Percentiles rank a stretch among this genome's conserved stretches.
phyloP scores from a whole-genome alignment of 2,329 filamentous ascomycete species.

The Epichloe hybrida region DNA sequence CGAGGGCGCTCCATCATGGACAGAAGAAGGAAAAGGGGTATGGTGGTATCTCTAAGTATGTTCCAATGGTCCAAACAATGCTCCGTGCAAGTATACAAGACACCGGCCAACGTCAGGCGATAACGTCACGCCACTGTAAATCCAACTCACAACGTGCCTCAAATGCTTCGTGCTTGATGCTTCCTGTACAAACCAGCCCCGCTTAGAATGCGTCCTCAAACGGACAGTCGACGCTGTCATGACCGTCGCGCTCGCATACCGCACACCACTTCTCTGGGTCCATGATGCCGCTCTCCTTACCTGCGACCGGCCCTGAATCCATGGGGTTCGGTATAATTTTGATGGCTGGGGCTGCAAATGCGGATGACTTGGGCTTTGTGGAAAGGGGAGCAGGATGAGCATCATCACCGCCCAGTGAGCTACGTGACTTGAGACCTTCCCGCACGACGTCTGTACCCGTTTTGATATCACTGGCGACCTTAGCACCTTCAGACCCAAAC shows the following conservation, averaged over 20 bases:
- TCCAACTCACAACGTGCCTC: background rate
- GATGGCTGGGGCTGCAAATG: slow-evolving; percentile 24
- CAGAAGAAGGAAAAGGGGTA: slow-evolving; percentile 11
- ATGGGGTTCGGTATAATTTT: slow-evolving; percentile 46
- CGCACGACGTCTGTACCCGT: slow-evolving; percentile 22
- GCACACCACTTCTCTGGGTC: slow-evolving; percentile 93
- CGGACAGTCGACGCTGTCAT: slow-evolving; percentile 90
- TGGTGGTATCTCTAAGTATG: slow-evolving; percentile 23
- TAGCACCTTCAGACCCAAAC: slow-evolving; percentile 42
- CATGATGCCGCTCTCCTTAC: slow-evolving; percentile 63
- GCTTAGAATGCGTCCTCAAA: slow-evolving; percentile 64
- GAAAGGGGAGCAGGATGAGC: slow-evolving; percentile 42
- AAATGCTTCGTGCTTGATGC: background rate
- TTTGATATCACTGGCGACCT: slow-evolving; percentile 17
- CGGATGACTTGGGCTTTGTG: slow-evolving; percentile 30
- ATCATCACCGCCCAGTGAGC: slow-evolving; percentile 26
- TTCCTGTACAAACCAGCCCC: background rate
- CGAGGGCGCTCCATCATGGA: slow-evolving; percentile 7
- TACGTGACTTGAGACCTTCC: slow-evolving; percentile 26
- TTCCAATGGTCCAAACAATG: slow-evolving; percentile 14
- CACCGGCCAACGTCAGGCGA: slow-evolving; percentile 4
- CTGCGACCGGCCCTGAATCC: slow-evolving; percentile 56
- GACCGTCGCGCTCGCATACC: slow-evolving; percentile 87
- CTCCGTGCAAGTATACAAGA: slow-evolving; percentile 10
- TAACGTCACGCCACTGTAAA: slow-evolving; percentile 10